These are phyloP conservation scores for Porogramme epimiltina DNA, from an alignment of 1,284 basidiomycete genomes.

Conservation along the genomic window DNA sequence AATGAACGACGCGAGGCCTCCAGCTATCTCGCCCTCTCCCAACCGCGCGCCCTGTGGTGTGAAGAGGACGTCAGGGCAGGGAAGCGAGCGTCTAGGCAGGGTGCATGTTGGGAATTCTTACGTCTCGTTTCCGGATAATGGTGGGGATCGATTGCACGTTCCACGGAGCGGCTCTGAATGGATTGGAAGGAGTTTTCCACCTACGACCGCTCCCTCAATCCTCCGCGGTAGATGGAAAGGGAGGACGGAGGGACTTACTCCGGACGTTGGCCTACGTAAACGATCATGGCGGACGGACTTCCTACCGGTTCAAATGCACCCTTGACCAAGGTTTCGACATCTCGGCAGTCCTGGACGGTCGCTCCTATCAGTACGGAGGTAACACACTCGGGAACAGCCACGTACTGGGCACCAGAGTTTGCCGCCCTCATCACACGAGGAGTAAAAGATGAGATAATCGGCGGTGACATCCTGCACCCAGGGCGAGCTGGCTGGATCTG, in stretches of 20 bases:
- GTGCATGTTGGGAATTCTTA: constrained; percentile 39
- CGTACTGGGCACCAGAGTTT: constrained; percentile 69
- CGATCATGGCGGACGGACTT: constrained; percentile 63
- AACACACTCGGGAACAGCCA: constrained; percentile 16
- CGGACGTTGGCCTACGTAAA: constrained; percentile 71
- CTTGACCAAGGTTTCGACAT: constrained; percentile 63
- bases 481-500: constrained; percentile 38
- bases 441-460: constrained; percentile 64
- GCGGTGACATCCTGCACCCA: constrained; percentile 40
- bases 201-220: constrained; percentile 38
- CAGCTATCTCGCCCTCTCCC: constrained; percentile 44
- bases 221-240: constrained; percentile 4
- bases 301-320: constrained; percentile 53
- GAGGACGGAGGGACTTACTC: constrained; percentile 51
- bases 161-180: constrained; percentile 69
- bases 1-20: constrained; percentile 20
- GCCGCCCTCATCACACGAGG: constrained; percentile 52
- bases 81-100: constrained; percentile 7
- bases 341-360: constrained; percentile 66
- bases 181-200: constrained; percentile 67
- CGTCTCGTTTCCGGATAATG: constrained; percentile 68
- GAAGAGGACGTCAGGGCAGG: neutral
- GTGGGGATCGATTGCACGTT: constrained; percentile 70
- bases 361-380: constrained; percentile 23
- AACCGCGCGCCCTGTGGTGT: constrained; percentile 49